These are phyloP conservation scores for Paraphaeosphaeria sporulosa DNA, from an alignment of 2,329 filamentous ascomycete species.

Conservation along the genomic window DNA sequence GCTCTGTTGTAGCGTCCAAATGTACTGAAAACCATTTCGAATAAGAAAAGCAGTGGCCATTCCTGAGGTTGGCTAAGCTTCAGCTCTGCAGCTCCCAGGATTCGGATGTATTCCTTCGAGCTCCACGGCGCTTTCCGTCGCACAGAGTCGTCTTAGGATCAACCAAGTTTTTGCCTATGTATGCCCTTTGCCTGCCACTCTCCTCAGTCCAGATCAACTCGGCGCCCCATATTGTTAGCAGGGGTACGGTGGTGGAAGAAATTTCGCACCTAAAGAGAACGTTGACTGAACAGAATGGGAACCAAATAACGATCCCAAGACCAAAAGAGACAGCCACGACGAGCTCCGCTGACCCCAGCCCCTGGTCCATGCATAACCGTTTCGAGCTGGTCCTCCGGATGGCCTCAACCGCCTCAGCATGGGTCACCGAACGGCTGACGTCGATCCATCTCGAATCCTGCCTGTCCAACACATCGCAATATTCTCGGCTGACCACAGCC, in stretches of 20 bases:
- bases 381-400: conserved; percentile 42
- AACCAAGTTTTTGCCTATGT: background rate
- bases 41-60: background rate
- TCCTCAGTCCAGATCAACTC: conserved; percentile 8
- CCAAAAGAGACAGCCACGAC: conserved; percentile 13
- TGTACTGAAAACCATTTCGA: background rate
- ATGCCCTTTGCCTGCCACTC: background rate
- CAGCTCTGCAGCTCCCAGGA: conserved; percentile 1
- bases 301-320: conserved; percentile 16
- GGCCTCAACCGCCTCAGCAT: conserved; percentile 39
- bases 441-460: conserved; percentile 43
- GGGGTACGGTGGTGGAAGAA: conserved; percentile 7
- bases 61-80: background rate
- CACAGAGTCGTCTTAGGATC: background rate
- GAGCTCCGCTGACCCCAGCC: conserved; percentile 21
- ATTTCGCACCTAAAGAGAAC: conserved; percentile 7
- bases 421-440: conserved; percentile 40
- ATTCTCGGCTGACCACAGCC: conserved; percentile 39
- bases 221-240: conserved; percentile 9
- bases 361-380: conserved; percentile 37
- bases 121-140: background rate
- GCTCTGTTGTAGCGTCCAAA: background rate
- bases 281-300: conserved; percentile 20
- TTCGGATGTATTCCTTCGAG: background rate
- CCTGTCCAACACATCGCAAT: conserved; percentile 33